Evolutionary conservation across 371 early-diverging fungal species (phyloP), one percentile per base, ranked within the genome.

Genomic region (Lichtheimia ramosa): DNA sequence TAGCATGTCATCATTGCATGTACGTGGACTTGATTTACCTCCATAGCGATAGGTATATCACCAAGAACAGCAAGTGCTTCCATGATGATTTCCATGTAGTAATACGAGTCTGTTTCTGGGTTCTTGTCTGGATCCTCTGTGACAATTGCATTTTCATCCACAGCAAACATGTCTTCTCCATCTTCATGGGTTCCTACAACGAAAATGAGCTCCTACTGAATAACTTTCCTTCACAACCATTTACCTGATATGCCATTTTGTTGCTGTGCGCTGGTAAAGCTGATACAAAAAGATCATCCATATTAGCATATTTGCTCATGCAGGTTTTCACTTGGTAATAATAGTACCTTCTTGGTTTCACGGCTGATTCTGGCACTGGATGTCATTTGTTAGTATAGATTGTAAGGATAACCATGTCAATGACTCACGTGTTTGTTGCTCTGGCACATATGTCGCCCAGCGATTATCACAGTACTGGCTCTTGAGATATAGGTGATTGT

Each of bases 401-500:
- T 14, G 16, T 58, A 18, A 42, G n/a, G 20, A 18, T 48, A 5
- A 24, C 5, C 5, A 14, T 18, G 5, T 40, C 48, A n/a, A 40
- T 2, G 2, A 63, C 82, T 62, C 80, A 85, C 87, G 73, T 57
- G 74, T 61, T 58, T 81, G 78, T 58, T 88, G 88, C 34, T 80
- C 83, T 43, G 76, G 78, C 20, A 77, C 77, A 69, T 84, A 86
- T 28, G 71, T 71, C 3, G 78, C 54, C 86, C 86, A 87, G 54
- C 82, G 74, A 65, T 83, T 85, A 64, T 84, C 86, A 43, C 85
- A 81, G 49, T 82, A 83, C 1, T 83, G 75, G 56, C 88, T 95
- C 66, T 96, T 96, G 7, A 97, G 74, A 73, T 97, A 97, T 3
- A 96, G 61, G 70, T 96, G 96, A 63, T 88, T 93, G 61, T 96